Evolutionary conservation across 192 early-diverging fungal species (phyloP), one percentile per base, ranked within the genome.

Genomic region (Phycomyces nitens): DNA sequence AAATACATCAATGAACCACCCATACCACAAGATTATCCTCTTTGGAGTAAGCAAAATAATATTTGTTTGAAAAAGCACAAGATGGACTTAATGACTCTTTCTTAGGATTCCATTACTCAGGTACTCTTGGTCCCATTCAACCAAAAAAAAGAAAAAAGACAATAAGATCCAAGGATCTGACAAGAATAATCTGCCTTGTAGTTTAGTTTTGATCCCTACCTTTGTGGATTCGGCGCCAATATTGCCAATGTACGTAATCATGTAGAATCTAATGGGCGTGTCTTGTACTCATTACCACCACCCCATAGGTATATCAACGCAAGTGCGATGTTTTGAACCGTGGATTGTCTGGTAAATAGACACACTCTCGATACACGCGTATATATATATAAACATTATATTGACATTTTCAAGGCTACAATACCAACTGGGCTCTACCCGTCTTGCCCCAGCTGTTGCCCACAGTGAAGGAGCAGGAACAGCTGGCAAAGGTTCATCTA

Each of bases 291-390:
- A 34, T 34, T 7, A 34, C 7, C 7, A 34, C 29, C 29, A 34
- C 7, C 7, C 72, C 81, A 3, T 57, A 85, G 57, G 51, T 65
- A 7, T 94, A 88, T 59, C 78, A 80, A 58, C 85, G 89, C 20
- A 84, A 80, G 57, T 62, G 90, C 38, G 92, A 94, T 58, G 75
- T 96, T 8, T 64, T 94, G 11, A 91, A 90, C 59, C 80, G 92
- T 11, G 94, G 94, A 1, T 92, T 84, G 62, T 81, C 86, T n/a
- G 92, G 88, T 81, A 76, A 51, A 20, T 12, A 60, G 22, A 5
- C 27, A n/a, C n/a, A n/a, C n/a, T n/a, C n/a, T n/a, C n/a, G n/a
- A n/a, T n/a, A n/a, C n/a, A 58, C 11, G 7, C 29, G 29, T 7
- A 34, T 34, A 34, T 34, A 34, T 34, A 34, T 7, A 34, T n/a